Evolutionary conservation across 495 filamentous ascomycete genomes (phyloP).

Genomic region (Daldinia vernicosa): DNA sequence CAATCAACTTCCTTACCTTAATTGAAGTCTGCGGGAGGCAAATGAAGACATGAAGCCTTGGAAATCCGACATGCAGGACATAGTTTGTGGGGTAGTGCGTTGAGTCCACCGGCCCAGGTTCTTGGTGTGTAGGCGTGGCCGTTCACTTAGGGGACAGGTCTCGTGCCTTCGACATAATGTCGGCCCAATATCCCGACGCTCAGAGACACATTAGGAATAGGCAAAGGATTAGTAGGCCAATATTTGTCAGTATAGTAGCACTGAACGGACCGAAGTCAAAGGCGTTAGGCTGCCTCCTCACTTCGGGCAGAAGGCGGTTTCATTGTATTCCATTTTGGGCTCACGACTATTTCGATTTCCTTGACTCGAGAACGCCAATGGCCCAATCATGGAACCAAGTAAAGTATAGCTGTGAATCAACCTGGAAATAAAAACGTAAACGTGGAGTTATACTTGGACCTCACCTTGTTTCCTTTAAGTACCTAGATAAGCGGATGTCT

Average conservation of each 20-base stretch:
- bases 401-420: neutral
- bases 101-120: slow-evolving; percentile 11
- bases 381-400: neutral
- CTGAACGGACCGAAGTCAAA: slow-evolving; percentile 4
- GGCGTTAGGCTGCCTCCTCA: neutral
- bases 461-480: neutral
- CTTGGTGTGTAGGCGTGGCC: neutral
- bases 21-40: slow-evolving; percentile 12
- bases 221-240: neutral
- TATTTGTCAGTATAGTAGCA: slow-evolving; percentile 29
- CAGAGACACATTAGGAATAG: neutral
- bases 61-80: neutral
- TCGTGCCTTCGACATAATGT: neutral
- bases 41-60: slow-evolving; percentile 6
- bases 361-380: neutral
- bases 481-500: neutral
- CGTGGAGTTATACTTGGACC: neutral
- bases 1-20: slow-evolving; percentile 11
- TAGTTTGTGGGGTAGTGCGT: slow-evolving; percentile 11
- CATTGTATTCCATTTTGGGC: neutral
- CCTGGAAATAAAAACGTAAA: neutral
- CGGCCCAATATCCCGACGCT: slow-evolving; percentile 3
- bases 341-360: neutral
- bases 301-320: slow-evolving; percentile 15
- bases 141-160: neutral